These are phyloP conservation scores for Plasmodium gaboni DNA, from an alignment of 169 alveolate genomes.

Conservation along the genomic window DNA sequence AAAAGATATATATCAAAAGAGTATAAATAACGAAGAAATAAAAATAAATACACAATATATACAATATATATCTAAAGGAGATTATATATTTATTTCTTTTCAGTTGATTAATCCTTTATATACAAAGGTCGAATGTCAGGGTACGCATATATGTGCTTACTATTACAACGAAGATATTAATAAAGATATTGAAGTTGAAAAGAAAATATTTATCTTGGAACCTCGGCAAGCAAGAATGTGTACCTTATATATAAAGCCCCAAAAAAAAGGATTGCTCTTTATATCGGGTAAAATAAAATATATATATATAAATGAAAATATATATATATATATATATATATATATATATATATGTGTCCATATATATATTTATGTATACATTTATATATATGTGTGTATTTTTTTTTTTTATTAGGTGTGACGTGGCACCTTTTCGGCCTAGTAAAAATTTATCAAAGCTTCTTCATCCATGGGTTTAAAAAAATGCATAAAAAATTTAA, in stretches of 20 bases:
- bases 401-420: conserved; percentile 6
- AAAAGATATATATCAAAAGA: conserved; percentile 49
- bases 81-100: conserved; percentile 29
- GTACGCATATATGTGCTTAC: conserved; percentile 50
- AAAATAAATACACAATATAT: conserved; percentile 32
- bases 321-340: background rate
- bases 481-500: conserved; percentile 35
- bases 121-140: conserved; percentile 64
- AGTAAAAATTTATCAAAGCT: conserved; percentile 49
- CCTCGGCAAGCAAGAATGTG: conserved; percentile 31
- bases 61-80: conserved; percentile 39
- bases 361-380: background rate
- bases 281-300: conserved; percentile 24
- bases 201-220: conserved; percentile 45
- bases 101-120: conserved; percentile 39
- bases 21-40: conserved; percentile 18
- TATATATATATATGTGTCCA: background rate
- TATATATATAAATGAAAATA: background rate
- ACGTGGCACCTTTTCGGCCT: conserved; percentile 61
- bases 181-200: conserved; percentile 43
- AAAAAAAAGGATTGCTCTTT: conserved; percentile 28
- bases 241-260: conserved; percentile 26
- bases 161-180: conserved; percentile 28
- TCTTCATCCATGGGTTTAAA: conserved; percentile 34
- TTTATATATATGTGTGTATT: background rate